Conservation (phyloP, 164 flowering plant species). For the Tetrastigma voinierianum region DNA sequence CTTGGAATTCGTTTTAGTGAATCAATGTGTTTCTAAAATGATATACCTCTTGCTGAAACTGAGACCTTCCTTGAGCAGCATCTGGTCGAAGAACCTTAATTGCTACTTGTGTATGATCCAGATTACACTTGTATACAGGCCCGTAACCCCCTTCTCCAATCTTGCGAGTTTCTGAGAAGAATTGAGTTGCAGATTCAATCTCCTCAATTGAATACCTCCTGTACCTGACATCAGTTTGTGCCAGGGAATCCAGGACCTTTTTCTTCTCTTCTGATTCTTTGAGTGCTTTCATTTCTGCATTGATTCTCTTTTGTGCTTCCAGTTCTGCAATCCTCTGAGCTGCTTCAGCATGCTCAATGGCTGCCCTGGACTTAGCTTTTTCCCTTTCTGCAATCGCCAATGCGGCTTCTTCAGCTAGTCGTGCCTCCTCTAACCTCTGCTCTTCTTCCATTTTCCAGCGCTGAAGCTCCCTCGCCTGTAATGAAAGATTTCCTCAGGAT, state of each 20-base stretch:
- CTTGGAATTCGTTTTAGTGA: neutral
- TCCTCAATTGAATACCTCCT: slow-evolving; percentile 55
- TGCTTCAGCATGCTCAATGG: slow-evolving; percentile 66
- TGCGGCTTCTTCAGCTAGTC: slow-evolving; percentile 62
- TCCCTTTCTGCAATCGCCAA: slow-evolving; percentile 56
- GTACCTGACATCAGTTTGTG: slow-evolving; percentile 41
- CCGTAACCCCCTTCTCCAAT: slow-evolving; percentile 76
- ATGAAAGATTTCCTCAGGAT: neutral
- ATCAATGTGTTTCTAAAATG: neutral
- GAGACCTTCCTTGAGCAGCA: slow-evolving; percentile 66
- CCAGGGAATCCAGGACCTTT: slow-evolving; percentile 29
- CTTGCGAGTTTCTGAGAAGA: slow-evolving; percentile 35
- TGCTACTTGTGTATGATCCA: slow-evolving; percentile 59
- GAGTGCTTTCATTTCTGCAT: slow-evolving; percentile 52
- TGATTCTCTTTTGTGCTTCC: slow-evolving; percentile 51
- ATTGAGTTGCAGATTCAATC: slow-evolving; percentile 56
- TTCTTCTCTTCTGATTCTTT: slow-evolving; percentile 47
- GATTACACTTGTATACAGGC: slow-evolving; percentile 50
- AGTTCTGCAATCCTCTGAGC: slow-evolving; percentile 50
- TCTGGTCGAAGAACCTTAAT: slow-evolving; percentile 64
- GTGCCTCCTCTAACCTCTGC: slow-evolving; percentile 51
- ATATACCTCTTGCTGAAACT: slow-evolving; percentile 63
- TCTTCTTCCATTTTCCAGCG: slow-evolving; percentile 62
- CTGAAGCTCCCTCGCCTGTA: slow-evolving; percentile 55
- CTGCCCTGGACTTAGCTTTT: slow-evolving; percentile 60